Conservation (phyloP, 2,329 filamentous ascomycete species). For the Pestalotiopsis sp. region DNA sequence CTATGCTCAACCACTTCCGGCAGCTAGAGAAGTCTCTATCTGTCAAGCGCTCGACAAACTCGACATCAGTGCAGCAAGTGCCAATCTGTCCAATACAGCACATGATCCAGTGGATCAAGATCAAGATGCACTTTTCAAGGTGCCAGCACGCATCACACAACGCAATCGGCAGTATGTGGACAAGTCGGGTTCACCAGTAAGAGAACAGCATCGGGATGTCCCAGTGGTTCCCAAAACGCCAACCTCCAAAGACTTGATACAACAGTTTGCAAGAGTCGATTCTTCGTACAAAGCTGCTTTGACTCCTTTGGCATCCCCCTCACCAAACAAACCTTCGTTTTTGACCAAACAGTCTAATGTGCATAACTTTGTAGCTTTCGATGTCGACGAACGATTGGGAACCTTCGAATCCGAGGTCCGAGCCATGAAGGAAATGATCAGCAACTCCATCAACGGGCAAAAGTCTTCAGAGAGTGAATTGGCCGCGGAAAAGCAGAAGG, state of each 20-base stretch:
- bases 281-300: conserved; percentile 34
- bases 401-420: conserved; percentile 77
- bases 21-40: conserved; percentile 47
- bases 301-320: conserved; percentile 39
- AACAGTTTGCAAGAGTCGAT: conserved; percentile 30
- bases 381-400: conserved; percentile 76
- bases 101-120: conserved; percentile 52
- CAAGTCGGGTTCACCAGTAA: neutral
- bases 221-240: conserved; percentile 37
- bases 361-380: conserved; percentile 68
- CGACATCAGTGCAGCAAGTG: conserved; percentile 37
- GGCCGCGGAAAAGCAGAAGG: conserved; percentile 72
- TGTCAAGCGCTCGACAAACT: conserved; percentile 39
- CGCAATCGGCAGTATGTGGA: conserved; percentile 20
- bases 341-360: conserved; percentile 77
- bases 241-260: conserved; percentile 29
- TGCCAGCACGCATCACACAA: conserved; percentile 28
- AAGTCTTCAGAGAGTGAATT: conserved; percentile 74
- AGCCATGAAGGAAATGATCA: conserved; percentile 72
- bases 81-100: conserved; percentile 20
- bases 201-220: conserved; percentile 15
- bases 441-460: conserved; percentile 67
- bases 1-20: conserved; percentile 18
- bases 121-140: conserved; percentile 23
- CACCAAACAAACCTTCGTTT: conserved; percentile 53